A percentile compares a stretch with the other conserved stretches of the same genome.
These are phyloP conservation scores for Pleurotus tuber-regium DNA, from an alignment of 768 basidiomycete genomes.

Conservation along the genomic window DNA sequence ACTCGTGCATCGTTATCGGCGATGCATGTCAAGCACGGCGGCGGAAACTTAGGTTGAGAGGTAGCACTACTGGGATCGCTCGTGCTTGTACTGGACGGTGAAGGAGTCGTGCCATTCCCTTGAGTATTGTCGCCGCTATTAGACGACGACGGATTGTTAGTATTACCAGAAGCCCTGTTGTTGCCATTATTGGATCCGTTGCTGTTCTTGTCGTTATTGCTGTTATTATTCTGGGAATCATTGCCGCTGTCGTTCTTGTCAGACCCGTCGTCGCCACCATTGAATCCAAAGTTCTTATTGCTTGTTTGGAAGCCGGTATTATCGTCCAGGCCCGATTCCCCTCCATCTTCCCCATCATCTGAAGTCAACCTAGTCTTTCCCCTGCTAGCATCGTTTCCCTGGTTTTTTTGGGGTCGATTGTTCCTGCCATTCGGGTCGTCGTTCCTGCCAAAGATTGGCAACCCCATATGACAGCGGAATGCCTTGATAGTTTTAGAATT, in stretches of 20 bases:
- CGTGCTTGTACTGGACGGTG: slow-evolving; percentile 10
- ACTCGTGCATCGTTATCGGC: slow-evolving; percentile 36
- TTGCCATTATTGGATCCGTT: neutral
- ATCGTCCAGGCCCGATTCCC: neutral
- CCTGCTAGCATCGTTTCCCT: neutral
- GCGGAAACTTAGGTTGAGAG: neutral
- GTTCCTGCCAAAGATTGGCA: neutral
- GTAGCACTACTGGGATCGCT: too few relatives aligned
- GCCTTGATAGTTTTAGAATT: neutral
- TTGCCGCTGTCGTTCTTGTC: too few relatives aligned
- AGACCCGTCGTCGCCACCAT: too few relatives aligned
- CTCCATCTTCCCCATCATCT: neutral
- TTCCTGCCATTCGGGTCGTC: too few relatives aligned
- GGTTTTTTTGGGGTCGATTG: too few relatives aligned
- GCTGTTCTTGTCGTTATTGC: neutral
- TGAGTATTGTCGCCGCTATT: neutral
- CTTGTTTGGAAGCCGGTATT: neutral
- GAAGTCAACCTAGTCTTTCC: neutral
- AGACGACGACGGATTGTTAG: neutral
- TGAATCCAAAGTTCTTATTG: neutral
- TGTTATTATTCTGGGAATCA: neutral
- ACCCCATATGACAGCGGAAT: neutral
- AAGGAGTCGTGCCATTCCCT: neutral
- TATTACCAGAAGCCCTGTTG: neutral
- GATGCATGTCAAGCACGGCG: slow-evolving; percentile 21